Evolutionary conservation across 352 stramenopile species (phyloP).

Genomic region (Phytophthora tentaculata): DNA sequence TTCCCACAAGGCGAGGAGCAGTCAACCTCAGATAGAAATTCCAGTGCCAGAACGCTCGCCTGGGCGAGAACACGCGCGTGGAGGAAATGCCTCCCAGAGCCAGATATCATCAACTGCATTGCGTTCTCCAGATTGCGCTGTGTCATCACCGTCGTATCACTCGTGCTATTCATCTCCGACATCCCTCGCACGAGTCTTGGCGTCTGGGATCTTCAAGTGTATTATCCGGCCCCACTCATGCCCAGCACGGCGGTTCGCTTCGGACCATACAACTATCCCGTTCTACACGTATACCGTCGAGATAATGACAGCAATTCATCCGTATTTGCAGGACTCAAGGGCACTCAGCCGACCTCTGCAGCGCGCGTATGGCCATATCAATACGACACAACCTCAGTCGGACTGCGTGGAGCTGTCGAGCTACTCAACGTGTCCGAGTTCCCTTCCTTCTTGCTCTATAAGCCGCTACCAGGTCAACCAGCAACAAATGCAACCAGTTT

Average conservation of each 20-base stretch:
- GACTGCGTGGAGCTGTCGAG: constrained; percentile 33
- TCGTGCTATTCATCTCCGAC: constrained; percentile 51
- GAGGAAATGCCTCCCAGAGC: constrained; percentile 19
- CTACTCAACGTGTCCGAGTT: constrained; percentile 39
- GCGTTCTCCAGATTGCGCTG: constrained; percentile 37
- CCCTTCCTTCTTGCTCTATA: constrained; percentile 40
- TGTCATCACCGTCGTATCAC: constrained; percentile 43
- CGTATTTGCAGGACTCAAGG: constrained; percentile 31
- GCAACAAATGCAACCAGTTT: constrained; percentile 10
- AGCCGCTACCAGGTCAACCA: constrained; percentile 2
- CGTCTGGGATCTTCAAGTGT: constrained; percentile 26
- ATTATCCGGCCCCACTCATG: constrained; percentile 33
- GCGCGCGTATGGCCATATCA: constrained; percentile 44
- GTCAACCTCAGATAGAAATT: background rate
- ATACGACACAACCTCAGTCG: constrained; percentile 46
- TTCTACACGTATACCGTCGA: constrained; percentile 37
- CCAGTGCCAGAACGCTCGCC: constrained; percentile 5
- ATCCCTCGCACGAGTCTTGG: constrained; percentile 59
- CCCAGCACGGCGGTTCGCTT: constrained; percentile 43
- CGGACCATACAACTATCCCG: constrained; percentile 55
- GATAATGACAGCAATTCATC: background rate
- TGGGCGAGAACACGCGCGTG: constrained; percentile 4
- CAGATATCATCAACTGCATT: constrained; percentile 41
- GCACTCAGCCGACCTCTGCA: constrained; percentile 10
- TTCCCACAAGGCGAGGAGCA: constrained; percentile 2